Conservation (phyloP, 768 basidiomycete genomes). For the Auricularia auricula-judae region DNA sequence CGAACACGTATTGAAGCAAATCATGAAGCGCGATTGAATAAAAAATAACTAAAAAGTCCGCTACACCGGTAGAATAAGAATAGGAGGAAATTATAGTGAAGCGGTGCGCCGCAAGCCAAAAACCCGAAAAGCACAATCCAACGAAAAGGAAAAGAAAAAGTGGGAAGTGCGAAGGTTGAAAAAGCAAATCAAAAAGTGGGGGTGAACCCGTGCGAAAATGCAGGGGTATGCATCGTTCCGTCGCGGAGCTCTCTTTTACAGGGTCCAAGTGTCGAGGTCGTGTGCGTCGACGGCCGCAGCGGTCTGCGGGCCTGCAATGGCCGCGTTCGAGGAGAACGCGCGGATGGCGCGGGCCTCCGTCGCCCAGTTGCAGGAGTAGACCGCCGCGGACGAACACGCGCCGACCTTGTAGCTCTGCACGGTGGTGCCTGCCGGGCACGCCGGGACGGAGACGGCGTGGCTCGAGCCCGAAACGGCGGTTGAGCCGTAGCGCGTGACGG, state of each 20-base stretch:
- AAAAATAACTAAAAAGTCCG: no score
- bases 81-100: not conserved
- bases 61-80: not conserved
- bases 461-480: not conserved
- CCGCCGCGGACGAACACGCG: not conserved
- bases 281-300: not conserved
- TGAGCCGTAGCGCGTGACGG: not conserved
- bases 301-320: not conserved
- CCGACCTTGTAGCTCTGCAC: slow-evolving; percentile 2
- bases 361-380: not conserved
- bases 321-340: not conserved
- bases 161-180: not conserved
- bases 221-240: not conserved
- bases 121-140: not conserved
- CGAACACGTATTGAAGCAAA: no score
- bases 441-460: not conserved
- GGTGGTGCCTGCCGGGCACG: slow-evolving; percentile 1
- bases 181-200: not conserved
- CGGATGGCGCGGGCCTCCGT: slow-evolving; percentile 1
- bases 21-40: no score
- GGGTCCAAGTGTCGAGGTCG: slow-evolving; percentile 4
- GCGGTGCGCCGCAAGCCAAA: not conserved
- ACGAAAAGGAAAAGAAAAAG: not conserved
- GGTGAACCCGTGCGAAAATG: not conserved
- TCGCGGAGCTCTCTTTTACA: not conserved